Evolutionary conservation across 2,329 filamentous ascomycete species (phyloP).

Genomic region (Samsoniella hepiali): DNA sequence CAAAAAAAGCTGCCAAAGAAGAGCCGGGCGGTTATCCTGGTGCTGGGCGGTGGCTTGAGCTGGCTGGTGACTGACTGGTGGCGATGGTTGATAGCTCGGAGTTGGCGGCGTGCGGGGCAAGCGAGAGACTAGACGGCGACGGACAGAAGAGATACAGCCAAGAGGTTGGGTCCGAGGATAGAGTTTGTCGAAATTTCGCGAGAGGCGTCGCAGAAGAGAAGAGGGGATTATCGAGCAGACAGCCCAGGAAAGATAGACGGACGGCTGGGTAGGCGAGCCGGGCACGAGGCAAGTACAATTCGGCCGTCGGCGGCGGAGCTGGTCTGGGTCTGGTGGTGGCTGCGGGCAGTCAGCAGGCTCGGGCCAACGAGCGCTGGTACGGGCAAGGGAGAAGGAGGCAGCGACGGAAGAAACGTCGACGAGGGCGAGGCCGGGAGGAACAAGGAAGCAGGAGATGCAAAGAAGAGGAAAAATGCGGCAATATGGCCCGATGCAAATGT

Average conservation of each 20-base stretch:
- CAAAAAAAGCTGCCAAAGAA: too few species aligned
- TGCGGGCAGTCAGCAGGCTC: background rate
- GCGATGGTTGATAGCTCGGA: background rate
- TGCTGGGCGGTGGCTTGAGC: background rate
- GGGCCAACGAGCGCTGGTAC: background rate
- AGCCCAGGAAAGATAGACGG: background rate
- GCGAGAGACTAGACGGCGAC: slow-evolving; percentile 1
- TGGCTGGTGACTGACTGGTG: too few species aligned
- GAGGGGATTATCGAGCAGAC: background rate
- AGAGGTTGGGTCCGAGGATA: background rate
- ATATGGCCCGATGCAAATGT: slow-evolving; percentile 7
- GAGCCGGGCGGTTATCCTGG: background rate
- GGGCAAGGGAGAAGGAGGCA: background rate
- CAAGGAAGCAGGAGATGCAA: background rate
- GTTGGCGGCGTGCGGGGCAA: slow-evolving; percentile 12
- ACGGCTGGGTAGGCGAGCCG: background rate
- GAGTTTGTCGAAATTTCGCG: background rate
- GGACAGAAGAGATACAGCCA: background rate
- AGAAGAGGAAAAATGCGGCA: slow-evolving; percentile 3
- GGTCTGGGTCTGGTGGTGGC: background rate
- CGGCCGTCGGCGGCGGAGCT: background rate
- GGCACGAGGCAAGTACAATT: slow-evolving; percentile 7
- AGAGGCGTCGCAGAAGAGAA: background rate
- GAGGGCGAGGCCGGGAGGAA: too few species aligned
- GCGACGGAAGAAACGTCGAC: background rate